Base-by-base conservation (phyloP, 495 filamentous ascomycete species). In the Trichocladium antarcticum region DNA sequence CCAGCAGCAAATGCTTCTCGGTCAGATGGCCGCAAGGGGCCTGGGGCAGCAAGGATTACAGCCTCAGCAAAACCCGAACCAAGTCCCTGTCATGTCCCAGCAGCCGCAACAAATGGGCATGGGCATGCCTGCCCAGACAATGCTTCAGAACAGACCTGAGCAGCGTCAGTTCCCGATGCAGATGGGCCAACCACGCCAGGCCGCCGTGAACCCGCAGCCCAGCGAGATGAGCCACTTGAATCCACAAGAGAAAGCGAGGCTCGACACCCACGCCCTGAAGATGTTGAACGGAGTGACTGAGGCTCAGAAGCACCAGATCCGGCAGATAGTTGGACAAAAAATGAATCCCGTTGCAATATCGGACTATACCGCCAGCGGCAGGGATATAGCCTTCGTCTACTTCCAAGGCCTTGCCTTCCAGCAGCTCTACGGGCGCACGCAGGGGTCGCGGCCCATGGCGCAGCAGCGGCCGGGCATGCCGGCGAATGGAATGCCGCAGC, bases 41-140 rank as follows among this genome's bases (percentile, higher is more conserved):
- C 60, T 72, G 60, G 62, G 71, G 49, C 73, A 72, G 42, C 67
- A 60, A 2, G 55, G 64, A 1, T 74, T 78, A 35, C 71, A 68
- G 36, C 68, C 71, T 29, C 62, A 74, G 28, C 69, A 71, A 29
- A 70, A 74, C 24, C 74, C 62, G 35, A 74, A 72, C 69, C 73
- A 76, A 51, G 57, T 68, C 0, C 64, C 68, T 1, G 64, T 55
- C 34, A 64, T 73, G 14, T 64, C 69, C 8, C 71, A 67, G 16
- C 64, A 64, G 41, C 54, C 59, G 8, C 69, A 68, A 36, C 40
- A 41, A 5, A 49, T 66, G 17, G 56, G 49, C 16, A 64, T 70
- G 54, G 63, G 66, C 11, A 61, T 70, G 59, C 50, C 42, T 1
- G 61, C 61, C 16, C 59, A 57, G 8, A 61, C 58, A 2, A 54